A percentile compares a stretch with the other conserved stretches of the same genome.
Conservation (phyloP, 495 filamentous ascomycete genomes). For the Diplogelasinospora grovesii region DNA sequence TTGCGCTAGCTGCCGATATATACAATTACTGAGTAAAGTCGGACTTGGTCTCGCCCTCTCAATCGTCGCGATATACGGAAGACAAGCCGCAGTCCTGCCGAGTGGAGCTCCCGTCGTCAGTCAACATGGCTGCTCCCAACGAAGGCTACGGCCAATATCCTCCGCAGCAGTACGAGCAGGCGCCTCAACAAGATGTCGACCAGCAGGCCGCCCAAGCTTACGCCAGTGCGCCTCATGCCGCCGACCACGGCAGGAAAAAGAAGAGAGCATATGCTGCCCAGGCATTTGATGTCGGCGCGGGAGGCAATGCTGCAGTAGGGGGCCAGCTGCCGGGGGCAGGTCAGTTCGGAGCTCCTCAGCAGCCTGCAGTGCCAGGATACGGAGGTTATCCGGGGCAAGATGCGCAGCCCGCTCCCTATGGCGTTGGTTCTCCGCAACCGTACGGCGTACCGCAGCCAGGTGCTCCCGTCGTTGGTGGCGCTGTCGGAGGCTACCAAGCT, state of each 20-base stretch:
- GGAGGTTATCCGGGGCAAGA: slow-evolving; percentile 59
- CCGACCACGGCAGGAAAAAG: slow-evolving; percentile 60
- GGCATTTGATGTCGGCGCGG: slow-evolving; percentile 87
- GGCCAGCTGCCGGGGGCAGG: slow-evolving; percentile 31
- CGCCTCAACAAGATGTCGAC: slow-evolving; percentile 36
- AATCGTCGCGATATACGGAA: too few species aligned
- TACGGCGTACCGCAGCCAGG: slow-evolving; percentile 44
- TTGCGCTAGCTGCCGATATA: not conserved
- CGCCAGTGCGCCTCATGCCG: slow-evolving; percentile 32
- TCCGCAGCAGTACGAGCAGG: slow-evolving; percentile 54
- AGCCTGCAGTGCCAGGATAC: slow-evolving; percentile 35
- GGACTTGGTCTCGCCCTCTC: too few species aligned
- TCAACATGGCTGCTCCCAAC: slow-evolving; percentile 49
- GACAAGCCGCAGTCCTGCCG: too few species aligned
- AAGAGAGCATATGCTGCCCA: slow-evolving; percentile 90
- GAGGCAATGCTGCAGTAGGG: slow-evolving; percentile 70
- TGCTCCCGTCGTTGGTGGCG: slow-evolving; percentile 35
- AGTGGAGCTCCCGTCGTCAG: slow-evolving; percentile 1
- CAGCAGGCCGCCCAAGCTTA: slow-evolving; percentile 27
- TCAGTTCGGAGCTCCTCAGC: slow-evolving; percentile 29
- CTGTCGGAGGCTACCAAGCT: slow-evolving; percentile 54
- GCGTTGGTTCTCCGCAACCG: slow-evolving; percentile 35
- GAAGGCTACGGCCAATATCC: slow-evolving; percentile 53
- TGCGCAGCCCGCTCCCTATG: slow-evolving; percentile 49
- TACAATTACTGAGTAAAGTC: too few species aligned